Base-by-base conservation (phyloP, 176 grass and related monocot genomes). In the Triticum turgidum region DNA sequence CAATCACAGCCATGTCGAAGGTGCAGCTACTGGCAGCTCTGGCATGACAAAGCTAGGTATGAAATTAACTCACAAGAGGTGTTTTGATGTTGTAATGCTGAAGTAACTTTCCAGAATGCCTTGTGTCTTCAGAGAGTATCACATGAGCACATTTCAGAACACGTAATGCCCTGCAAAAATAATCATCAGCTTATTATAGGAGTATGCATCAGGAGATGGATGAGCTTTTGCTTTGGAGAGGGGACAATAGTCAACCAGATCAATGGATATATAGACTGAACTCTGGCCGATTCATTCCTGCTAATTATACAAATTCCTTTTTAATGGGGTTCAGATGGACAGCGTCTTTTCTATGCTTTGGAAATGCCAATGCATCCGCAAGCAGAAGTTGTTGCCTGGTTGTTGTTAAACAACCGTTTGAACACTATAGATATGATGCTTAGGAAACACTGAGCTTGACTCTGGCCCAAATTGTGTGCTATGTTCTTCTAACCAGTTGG, bases 31-130 rank as follows among this genome's bases (percentile, higher is more conserved):
- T 64, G 37, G 24, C 29, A 84, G 85, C 54, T 84, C n/a, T 81
- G 17, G 21, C 71, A 77, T 30, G 15, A 84, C 67, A 84, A 47
- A 25, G 18, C 73, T 59, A 73, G 49, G 58, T 65, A 87, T 61
- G 33, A 4, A 25, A 89, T 51, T 81, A 67, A 85, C 92, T 94
- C 79, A 96, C 96, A 80, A 98, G 92, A 80, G 96, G 93, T 90
- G 93, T 95, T 79, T 91, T 98, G 76, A 98, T 98, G 32, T 88
- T 89, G 80, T 96, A 98, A 79, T 98, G 84, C 35, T 92, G 93
- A 94, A 98, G 96, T 79, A 98, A 84, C 82, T 92, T 98, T 70
- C 93, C 91, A 56, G 96, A 98, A 92, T 98, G 96, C 78, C 96
- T 89, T 63, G 96, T 98, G 82, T 98, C 96, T 88, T 98, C 96